Percentiles rank a stretch among this genome's conserved stretches.
Conservation (phyloP, 2,329 filamentous ascomycete genomes). For the Microthyrium microscopicum region DNA sequence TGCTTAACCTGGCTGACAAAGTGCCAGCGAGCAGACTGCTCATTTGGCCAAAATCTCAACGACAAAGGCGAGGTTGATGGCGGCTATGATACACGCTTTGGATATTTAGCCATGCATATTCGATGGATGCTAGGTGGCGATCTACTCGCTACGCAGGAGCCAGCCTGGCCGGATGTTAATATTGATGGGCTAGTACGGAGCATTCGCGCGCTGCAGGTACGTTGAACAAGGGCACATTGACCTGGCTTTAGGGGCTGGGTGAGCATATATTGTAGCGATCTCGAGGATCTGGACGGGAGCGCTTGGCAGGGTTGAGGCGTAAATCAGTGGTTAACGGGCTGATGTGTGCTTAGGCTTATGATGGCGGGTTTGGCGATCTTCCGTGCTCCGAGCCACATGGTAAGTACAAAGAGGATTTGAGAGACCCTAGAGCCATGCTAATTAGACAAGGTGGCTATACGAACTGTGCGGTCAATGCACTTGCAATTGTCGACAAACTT, state of each 20-base stretch:
- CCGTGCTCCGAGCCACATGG: constrained; percentile 71
- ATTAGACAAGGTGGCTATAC: constrained; percentile 60
- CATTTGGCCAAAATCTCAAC: constrained; percentile 70
- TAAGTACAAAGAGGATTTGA: constrained; percentile 18
- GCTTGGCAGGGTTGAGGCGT: not conserved
- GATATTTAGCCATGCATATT: constrained; percentile 67
- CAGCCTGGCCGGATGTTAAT: constrained; percentile 55
- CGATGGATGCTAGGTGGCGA: constrained; percentile 64
- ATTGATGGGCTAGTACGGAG: constrained; percentile 52
- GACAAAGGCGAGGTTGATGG: constrained; percentile 49
- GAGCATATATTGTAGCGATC: no score
- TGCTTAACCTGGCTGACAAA: constrained; percentile 58
- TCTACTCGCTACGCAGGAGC: constrained; percentile 34
- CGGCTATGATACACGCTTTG: constrained; percentile 72
- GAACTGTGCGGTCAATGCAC: constrained; percentile 68
- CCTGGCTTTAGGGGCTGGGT: no score
- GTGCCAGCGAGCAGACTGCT: constrained; percentile 70
- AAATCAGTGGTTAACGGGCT: not conserved
- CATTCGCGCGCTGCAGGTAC: constrained; percentile 43
- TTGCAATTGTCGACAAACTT: constrained; percentile 57
- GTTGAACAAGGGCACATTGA: no score
- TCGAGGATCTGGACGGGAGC: no score
- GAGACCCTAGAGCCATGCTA: constrained; percentile 1
- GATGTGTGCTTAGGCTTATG: constrained; percentile 45
- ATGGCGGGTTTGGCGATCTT: constrained; percentile 68